Base-by-base conservation (phyloP, 305 asterid genomes). In the Fraxinus platypoda region DNA sequence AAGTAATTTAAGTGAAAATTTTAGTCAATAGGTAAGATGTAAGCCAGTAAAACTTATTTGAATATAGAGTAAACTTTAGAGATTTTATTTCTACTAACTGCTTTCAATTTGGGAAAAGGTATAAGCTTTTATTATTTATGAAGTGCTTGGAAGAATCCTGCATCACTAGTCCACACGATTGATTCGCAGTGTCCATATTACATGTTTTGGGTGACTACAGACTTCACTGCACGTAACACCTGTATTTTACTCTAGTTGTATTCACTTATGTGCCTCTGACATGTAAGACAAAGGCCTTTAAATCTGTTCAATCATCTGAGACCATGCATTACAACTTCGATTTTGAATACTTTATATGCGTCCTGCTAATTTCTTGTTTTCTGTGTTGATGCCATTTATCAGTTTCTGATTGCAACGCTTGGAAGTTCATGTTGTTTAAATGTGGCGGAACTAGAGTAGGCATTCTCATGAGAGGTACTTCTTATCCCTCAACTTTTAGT, bases 391-490 rank as follows among this genome's bases (percentile, higher is more conserved):
- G 73, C 57, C 37, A 52, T 82, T 86, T 38, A 80, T 21, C 92
- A 91, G 95, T 78, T 73, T 78, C 90, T 21, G 33, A 70, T 37
- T 91, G 97, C 88, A 76, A 80, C 77, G 84, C 88, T 79, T 76
- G 86, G 62, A 79, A 80, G 72, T 86, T 31, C 84, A 35, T 88
- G 43, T 88, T 90, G 21, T 86, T 88, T 62, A 84, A 83, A 87
- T 95, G 97, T 79, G 86, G 90, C 21, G 79, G 91, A 59, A 46
- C 83, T 38, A 92, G 85, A 87, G 76, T 88, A 31, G 92, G 88
- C 81, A 70, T 89, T 83, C 93, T 96, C 30, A 57, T 90, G 66
- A 97, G 91, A 93, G 99, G 98, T 94, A 88, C 52, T 76, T 49
- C 72, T 62, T 73, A 3, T 2, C 8, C 25, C 62, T 35, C 43